Evolutionary conservation across 305 asterid species (phyloP), one percentile per base, ranked within the genome.

Genomic region (Fraxinus angustifolia): DNA sequence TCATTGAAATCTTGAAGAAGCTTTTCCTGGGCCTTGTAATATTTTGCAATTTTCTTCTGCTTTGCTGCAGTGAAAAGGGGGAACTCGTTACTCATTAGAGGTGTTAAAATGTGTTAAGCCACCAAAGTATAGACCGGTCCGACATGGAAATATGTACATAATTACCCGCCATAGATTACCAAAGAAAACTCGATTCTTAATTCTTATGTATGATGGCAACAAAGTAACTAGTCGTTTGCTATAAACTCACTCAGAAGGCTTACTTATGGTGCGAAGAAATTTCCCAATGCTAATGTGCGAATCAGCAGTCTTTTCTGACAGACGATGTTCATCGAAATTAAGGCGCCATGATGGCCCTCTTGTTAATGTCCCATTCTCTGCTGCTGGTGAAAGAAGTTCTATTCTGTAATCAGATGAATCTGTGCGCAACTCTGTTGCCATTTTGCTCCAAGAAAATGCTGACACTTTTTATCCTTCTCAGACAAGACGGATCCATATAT

Each of bases 361-460:
- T 14, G 34, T 28, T 67, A 67, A 7, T 2, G 34, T 10, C 17
- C 8, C 35, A 8, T 67, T 67, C n/a, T 67, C 73, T 28, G 73
- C 73, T 67, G 36, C 73, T 67, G 73, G 73, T 67, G 73, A 67
- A 67, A 67, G 73, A 67, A 67, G 73, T 14, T 67, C 73, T 28
- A 67, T 26, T 67, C 73, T 67, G 73, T 67, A 67, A 28, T 67
- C 73, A 3, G 36, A 26, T 67, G 73, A 67, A 23, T 67, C 73
- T 26, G 36, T 67, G 34, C 73, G 34, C 34, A 67, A 31, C 31
- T 67, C 73, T 67, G 36, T 67, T 67, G n/a, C 73, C 73, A 67
- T 67, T 67, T 67, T 67, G 34, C 19, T 67, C 17, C 36, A 28
- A 67, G 19, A 67, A 67, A 67, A 67, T 58, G 17, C 36, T 11